Base-by-base conservation (phyloP, 139 green algal species). In the Picochlorum sp. region DNA sequence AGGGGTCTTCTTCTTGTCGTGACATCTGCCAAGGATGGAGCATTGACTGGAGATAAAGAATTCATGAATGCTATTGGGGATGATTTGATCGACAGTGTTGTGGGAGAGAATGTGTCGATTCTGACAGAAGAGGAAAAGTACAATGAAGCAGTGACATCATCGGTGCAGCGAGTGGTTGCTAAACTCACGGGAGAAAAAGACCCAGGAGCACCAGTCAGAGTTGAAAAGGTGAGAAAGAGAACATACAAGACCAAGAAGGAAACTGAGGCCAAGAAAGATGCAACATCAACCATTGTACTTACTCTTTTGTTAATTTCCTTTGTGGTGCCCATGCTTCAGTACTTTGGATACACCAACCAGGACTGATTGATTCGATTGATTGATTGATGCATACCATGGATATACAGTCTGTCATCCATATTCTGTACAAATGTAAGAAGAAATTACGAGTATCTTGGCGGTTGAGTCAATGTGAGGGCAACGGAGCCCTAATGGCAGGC, bases 301-400 rank as follows among this genome's bases (percentile, higher is more conserved):
- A 88, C 81, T 0, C 49, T 69, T 60, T 81, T 99, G 20, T 50
- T 94, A 56, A 98, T 99, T 65, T 80, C 90, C 4, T 82, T 95
- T 30, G 86, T 97, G 8, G 94, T 99, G 66, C 90, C 90, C 56
- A 97, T 97, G 90, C 66, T 95, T 49, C 90, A 97, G 73, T 91
- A 87, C 76, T 87, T 78, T 52, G 83, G 79, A 13, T 86, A 82
- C 58, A 81, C 71, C 30, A 69, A 71, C 30, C 31, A 67, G 47
- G 69, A 70, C 10, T 62, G 45, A 21, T 20, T 21, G 23, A 26
- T 28, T 23, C 50, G 3, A 28, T 59, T 38, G 34, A 38, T 38
- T 38, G 34, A 10, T 28, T 30, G 28, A 30, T 30, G 28, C 3
- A 5, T 4, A 30, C 28, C 28, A 30, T 30, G 28, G 28, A 30